Evolutionary conservation across 768 basidiomycete species (phyloP).

Genomic region (Pholiota conissans): DNA sequence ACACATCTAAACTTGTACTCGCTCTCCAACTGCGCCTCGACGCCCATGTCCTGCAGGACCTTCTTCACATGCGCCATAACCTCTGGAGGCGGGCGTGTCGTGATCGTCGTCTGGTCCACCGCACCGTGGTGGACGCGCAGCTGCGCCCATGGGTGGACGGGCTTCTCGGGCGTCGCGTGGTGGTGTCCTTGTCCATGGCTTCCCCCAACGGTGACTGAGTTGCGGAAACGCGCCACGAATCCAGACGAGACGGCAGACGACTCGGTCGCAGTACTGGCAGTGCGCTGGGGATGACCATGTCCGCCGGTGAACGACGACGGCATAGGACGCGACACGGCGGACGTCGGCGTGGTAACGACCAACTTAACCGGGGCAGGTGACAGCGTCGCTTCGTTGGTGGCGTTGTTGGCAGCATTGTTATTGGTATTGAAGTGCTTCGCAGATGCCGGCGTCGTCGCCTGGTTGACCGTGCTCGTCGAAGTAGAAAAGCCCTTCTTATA

Average conservation of each 20-base stretch:
- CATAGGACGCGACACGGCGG: constrained; percentile 9
- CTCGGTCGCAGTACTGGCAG: constrained; percentile 44
- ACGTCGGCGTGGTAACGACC: constrained; percentile 38
- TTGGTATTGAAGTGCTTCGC: too few relatives aligned
- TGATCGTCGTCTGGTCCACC: constrained; percentile 88
- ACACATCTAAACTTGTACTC: constrained; percentile 91
- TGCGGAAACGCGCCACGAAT: constrained; percentile 48
- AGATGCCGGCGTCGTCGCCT: constrained; percentile 18
- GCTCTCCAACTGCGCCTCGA: constrained; percentile 85
- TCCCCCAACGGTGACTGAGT: constrained; percentile 47
- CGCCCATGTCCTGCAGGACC: constrained; percentile 85
- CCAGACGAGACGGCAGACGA: constrained; percentile 43
- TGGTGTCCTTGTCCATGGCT: constrained; percentile 29
- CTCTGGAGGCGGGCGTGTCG: constrained; percentile 78
- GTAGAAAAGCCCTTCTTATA: constrained; percentile 31
- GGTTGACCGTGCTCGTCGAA: constrained; percentile 34
- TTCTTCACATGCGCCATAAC: constrained; percentile 85
- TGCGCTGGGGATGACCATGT: constrained; percentile 42
- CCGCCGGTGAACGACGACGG: constrained; percentile 19
- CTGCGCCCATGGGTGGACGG: constrained; percentile 31
- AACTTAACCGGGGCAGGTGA: constrained; percentile 35
- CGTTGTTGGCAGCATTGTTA: too few relatives aligned
- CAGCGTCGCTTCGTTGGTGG: constrained; percentile 8
- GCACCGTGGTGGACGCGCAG: constrained; percentile 89
- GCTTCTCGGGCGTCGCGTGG: constrained; percentile 30